Evolutionary conservation across 306 rosid genomes (phyloP), one percentile per base, ranked within the genome.

Genomic region (Carpinus fangiana): DNA sequence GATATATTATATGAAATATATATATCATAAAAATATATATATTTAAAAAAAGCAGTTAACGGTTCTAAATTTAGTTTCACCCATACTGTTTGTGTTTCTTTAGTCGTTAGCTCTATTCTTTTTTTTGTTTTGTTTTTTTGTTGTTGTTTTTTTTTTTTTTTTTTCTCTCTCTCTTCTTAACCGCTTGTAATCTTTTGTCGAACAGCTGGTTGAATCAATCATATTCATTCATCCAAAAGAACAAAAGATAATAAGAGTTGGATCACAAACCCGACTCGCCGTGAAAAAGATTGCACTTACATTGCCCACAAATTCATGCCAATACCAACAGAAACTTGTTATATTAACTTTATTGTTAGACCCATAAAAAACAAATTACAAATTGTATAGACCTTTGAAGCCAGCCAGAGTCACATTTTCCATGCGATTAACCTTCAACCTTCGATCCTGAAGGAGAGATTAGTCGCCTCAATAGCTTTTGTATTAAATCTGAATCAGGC

Each of bases 401-500:
- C 71, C 72, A 1, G 12, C 46, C 28, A 38, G 56, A 73, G 72
- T 61, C 31, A 75, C 71, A 68, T 85, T 82, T 56, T 55, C 10
- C 45, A 43, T 50, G 10, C 57, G 21, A 38, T 53, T 18, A 69
- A 69, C 8, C 45, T 88, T 43, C 2, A 69, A 69, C 8, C 45
- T 88, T 43, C 2, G 57, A 75, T 1, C 86, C 73, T 82, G 85
- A 82, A 12, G 81, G 74, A 72, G 89, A 81, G 16, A 70, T 8
- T 8, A 90, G 73, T 51, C 84, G 83, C 70, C 61, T 61, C 78
- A 81, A 78, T 2, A 88, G 48, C 76, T 78, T 86, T n/a, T 82
- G 76, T 61, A 82, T 12, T 20, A 87, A 76, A 60, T 91, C 84
- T 48, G 53, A 26, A 61, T 76, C 71, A 50, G 81, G 70, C 54